Base-by-base conservation (phyloP, 768 basidiomycete genomes). In the Flagelloscypha sp. region DNA sequence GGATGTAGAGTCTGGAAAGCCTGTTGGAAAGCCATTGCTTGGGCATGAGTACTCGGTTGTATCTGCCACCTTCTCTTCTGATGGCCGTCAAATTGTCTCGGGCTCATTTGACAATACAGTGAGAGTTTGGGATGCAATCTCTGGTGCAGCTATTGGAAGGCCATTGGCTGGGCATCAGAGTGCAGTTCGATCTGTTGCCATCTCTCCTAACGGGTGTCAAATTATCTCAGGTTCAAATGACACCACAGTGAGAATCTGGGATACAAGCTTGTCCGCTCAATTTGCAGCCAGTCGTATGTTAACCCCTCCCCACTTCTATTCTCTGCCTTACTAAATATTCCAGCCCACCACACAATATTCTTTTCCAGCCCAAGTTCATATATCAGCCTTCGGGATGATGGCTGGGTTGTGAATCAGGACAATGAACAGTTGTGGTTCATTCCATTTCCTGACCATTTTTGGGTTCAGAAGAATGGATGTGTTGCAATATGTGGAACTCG, bases 1-100 rank as follows among this genome's bases (percentile, higher is more conserved):
- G 47, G 43, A 48, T 43, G 34, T 19, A 9, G 13, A 23, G 7
- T 31, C 37, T 22, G 36, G 40, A 7, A 10, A 36, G 12, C 15
- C 22, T 6, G 11, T 46, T 20, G 22, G 19, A 3, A 18, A 18
- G 24, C 38, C 35, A 36, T 22, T 54, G 31, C 27, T 35, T 39
- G 55, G 48, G 2, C 53, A 53, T 27, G 27, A 4, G 3, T 8
- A 23, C 15, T 21, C 17, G 11, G 35, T 50, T 23, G 12, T 21
- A 8, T 20, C 50, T 3, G 52, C 52, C 10, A 37, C 43, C 3
- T 58, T 52, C 44, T 59, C 52, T 8, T 45, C 47, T 5, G 49
- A 56, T 38, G 58, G 57, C 1, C 35, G 24, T n/a, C 30, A 33
- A 12, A 43, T 63, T 20, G 49, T 44, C n/a, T 54, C 59, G 4